These are phyloP conservation scores for Alopecurus myosuroides DNA, from an alignment of 176 grass and related monocot genomes.

Conservation along the genomic window DNA sequence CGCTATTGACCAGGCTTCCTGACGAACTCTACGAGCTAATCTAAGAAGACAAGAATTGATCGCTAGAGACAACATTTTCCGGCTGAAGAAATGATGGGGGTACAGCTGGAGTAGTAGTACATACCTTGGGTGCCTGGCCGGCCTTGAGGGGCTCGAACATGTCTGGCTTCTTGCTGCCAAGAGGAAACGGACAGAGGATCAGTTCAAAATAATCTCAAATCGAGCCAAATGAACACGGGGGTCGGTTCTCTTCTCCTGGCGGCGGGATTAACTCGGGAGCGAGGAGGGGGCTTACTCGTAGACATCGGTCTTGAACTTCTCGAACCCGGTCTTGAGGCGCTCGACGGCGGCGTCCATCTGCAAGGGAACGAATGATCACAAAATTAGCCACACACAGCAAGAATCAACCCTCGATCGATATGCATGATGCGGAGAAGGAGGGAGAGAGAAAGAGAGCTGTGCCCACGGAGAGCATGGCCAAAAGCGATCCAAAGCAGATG, in stretches of 20 bases:
- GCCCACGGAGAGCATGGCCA: slow-evolving; percentile 9
- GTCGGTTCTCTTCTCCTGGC: too few relatives aligned
- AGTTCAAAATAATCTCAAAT: background rate
- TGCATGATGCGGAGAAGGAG: background rate
- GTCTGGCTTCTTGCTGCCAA: slow-evolving; percentile 71
- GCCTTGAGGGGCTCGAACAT: slow-evolving; percentile 63
- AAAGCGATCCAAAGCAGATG: slow-evolving; percentile 8
- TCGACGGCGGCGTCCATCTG: slow-evolving; percentile 72
- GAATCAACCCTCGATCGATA: background rate
- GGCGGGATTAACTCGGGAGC: background rate
- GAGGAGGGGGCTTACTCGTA: slow-evolving; percentile 43
- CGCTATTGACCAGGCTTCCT: background rate
- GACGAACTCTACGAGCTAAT: background rate
- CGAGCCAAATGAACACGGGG: background rate
- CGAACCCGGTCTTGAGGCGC: slow-evolving; percentile 64
- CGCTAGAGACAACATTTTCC: background rate
- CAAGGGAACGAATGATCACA: background rate
- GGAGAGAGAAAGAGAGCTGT: background rate
- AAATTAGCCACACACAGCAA: background rate
- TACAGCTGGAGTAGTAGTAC: background rate
- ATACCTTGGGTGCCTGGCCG: slow-evolving; percentile 71
- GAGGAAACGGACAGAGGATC: background rate
- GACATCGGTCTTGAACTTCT: slow-evolving; percentile 72
- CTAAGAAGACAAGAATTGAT: background rate
- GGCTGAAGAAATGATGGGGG: background rate